phyloP scores from a whole-genome alignment of 805 yeast species.

The Kurtzmaniella cleridarum region DNA sequence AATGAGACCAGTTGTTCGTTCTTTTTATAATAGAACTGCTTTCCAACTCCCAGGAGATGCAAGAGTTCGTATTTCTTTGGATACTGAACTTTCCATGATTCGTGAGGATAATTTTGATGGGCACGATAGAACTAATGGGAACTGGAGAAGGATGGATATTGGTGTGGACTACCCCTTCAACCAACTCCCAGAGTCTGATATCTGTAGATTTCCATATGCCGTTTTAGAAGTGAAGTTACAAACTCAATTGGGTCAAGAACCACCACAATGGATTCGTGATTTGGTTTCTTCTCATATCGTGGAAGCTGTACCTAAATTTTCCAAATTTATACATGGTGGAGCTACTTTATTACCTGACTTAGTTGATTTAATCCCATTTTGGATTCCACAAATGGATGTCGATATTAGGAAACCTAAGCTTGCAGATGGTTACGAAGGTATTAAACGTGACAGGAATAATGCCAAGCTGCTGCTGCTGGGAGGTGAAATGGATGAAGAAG shows the following conservation, averaged over 20 bases:
- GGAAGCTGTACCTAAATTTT: conserved; percentile 96
- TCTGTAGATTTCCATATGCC: conserved; percentile 94
- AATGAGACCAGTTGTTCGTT: conserved; percentile 89
- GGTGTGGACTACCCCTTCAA: conserved; percentile 95
- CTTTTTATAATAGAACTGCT: conserved; percentile 96
- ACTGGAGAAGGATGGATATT: conserved; percentile 98
- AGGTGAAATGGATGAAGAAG: conserved; percentile 66
- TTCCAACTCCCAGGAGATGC: conserved; percentile 99
- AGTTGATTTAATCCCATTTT: conserved; percentile 84
- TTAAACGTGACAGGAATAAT: conserved; percentile 42
- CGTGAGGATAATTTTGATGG: conserved; percentile 98
- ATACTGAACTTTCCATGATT: conserved; percentile 94
- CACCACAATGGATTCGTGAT: conserved; percentile 96
- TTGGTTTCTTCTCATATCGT: conserved; percentile 88
- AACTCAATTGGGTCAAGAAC: conserved; percentile 98
- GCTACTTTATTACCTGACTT: conserved; percentile 85
- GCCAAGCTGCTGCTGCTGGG: conserved; percentile 43
- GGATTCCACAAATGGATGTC: conserved; percentile 96
- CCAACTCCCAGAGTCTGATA: conserved; percentile 78
- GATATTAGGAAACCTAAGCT: conserved; percentile 87
- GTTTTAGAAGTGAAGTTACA: conserved; percentile 95
- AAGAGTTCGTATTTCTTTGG: conserved; percentile 95
- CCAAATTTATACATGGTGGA: conserved; percentile 95
- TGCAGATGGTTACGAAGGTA: conserved; percentile 53
- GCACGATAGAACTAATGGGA: conserved; percentile 77